These are phyloP conservation scores for Phalaenopsis equestris DNA, from an alignment of 106 monocot genomes.

Conservation along the genomic window DNA sequence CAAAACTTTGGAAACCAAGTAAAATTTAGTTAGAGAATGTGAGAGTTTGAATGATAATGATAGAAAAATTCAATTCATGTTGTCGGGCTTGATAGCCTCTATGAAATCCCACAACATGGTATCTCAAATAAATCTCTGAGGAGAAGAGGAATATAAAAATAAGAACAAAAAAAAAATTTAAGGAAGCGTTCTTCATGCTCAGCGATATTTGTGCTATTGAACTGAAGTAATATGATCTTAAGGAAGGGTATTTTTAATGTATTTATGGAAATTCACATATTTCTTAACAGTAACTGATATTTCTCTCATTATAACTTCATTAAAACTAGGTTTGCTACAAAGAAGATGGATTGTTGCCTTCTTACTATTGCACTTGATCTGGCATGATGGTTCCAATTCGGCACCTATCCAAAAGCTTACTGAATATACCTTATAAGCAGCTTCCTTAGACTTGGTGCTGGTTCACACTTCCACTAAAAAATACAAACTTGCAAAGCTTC, in stretches of 20 bases:
- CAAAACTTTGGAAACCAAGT: background rate
- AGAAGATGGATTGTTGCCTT: slow-evolving; percentile 4
- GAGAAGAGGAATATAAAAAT: slow-evolving; percentile 2
- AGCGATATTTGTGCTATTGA: background rate
- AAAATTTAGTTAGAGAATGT: background rate
- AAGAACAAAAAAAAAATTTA: background rate
- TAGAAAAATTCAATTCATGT: background rate
- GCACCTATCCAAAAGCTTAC: too few species aligned
- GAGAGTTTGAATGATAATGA: background rate
- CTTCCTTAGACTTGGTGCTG: too few species aligned
- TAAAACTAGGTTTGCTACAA: background rate
- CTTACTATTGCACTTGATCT: background rate
- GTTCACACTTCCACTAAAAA: too few species aligned
- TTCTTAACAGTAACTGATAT: background rate
- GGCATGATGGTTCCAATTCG: too few species aligned
- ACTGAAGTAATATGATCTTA: background rate
- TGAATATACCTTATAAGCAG: too few species aligned
- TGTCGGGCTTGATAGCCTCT: background rate
- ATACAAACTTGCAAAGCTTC: too few species aligned
- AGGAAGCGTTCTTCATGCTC: background rate
- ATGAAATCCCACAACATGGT: too few species aligned
- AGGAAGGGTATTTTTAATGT: background rate
- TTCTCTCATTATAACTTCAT: background rate
- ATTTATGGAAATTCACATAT: background rate
- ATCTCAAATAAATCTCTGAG: background rate